Evolutionary conservation across 2,329 filamentous ascomycete genomes (phyloP).

Genomic region (Ceratocystis alfenasii): DNA sequence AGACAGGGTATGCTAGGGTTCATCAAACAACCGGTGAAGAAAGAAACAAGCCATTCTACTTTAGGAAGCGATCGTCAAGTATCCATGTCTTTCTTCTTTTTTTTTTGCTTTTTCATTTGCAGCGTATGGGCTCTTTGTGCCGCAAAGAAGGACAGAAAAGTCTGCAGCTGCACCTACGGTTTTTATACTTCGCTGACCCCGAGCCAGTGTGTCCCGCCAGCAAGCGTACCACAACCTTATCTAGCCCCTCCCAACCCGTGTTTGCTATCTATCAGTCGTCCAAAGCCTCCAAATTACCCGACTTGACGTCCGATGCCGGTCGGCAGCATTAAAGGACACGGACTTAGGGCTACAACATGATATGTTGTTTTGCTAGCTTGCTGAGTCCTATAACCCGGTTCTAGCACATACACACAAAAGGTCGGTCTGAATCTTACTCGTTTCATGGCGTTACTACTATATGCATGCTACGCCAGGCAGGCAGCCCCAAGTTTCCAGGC

Average conservation of each 20-base stretch:
- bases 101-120: neutral
- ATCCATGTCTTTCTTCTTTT: neutral
- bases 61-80: neutral
- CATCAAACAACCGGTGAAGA: conserved; percentile 1
- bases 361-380: neutral
- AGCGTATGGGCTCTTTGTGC: neutral
- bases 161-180: neutral
- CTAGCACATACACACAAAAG: neutral
- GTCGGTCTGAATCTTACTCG: conserved; percentile 5
- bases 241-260: neutral
- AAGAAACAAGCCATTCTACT: neutral
- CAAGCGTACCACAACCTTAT: neutral
- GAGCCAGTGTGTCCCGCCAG: neutral
- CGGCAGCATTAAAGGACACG: neutral
- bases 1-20: neutral
- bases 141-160: neutral
- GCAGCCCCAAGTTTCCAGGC: neutral
- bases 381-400: neutral
- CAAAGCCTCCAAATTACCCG: neutral
- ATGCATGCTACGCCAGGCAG: neutral
- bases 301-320: neutral
- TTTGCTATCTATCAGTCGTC: neutral
- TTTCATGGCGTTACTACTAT: neutral
- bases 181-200: neutral
- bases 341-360: neutral